These are phyloP conservation scores for Ligustrum vulgare DNA, from an alignment of 257 asterid genomes.

Conservation along the genomic window DNA sequence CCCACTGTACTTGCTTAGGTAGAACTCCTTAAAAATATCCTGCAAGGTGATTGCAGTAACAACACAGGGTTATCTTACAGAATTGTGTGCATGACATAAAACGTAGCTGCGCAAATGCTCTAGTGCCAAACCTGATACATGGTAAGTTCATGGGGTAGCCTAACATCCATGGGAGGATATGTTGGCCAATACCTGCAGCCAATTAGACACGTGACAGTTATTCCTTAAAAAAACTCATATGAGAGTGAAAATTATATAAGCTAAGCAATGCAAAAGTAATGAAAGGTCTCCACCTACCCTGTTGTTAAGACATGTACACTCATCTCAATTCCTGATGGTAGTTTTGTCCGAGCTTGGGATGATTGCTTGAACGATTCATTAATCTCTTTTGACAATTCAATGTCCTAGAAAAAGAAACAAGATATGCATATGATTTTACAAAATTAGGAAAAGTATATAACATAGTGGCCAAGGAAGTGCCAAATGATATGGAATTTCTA, in stretches of 20 bases:
- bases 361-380: conserved; percentile 99
- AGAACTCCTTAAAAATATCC: conserved; percentile 97
- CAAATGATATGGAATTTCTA: not conserved
- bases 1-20: conserved; percentile 91
- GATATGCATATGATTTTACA: not conserved
- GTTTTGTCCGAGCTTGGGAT: conserved; percentile 96
- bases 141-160: conserved; percentile 91
- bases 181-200: conserved; percentile 96
- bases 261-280: not conserved
- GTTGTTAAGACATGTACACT: conserved; percentile 97
- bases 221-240: not conserved
- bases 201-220: conserved; percentile 17
- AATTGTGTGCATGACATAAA: conserved; percentile 11
- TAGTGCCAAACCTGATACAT: conserved; percentile 79
- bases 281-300: conserved; percentile 50
- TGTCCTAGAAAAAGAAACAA: conserved; percentile 46
- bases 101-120: not conserved
- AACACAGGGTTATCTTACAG: conserved; percentile 9
- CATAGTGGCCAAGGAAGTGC: too few species aligned
- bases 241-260: conserved; percentile 2
- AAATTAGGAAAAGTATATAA: too few species aligned
- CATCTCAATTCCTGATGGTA: conserved; percentile 99
- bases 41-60: conserved; percentile 26
- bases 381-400: conserved; percentile 92
- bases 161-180: conserved; percentile 98